Conservation (phyloP, 768 basidiomycete species). For the Calocybe cyanea region DNA sequence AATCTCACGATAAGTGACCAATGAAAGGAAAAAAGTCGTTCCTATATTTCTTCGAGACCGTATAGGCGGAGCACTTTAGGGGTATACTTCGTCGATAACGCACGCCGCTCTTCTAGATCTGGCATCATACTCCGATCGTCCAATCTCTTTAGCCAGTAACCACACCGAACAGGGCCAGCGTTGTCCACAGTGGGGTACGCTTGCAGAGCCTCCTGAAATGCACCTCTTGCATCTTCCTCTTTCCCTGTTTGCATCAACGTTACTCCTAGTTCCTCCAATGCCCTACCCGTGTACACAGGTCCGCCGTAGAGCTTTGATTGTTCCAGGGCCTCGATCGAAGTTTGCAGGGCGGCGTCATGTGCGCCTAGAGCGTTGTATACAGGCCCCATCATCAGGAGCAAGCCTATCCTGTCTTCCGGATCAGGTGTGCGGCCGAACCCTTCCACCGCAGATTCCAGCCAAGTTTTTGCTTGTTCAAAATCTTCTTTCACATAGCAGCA, state of each 20-base stretch:
- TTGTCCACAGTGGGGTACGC: neutral
- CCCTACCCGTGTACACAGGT: neutral
- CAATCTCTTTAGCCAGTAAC: neutral
- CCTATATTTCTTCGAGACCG: no score
- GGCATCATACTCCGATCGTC: neutral
- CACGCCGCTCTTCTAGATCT: no score
- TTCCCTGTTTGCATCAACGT: slow-evolving; percentile 1
- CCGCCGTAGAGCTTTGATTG: neutral
- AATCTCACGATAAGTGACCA: no score
- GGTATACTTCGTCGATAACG: no score
- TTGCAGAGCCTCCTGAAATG: slow-evolving; percentile 1
- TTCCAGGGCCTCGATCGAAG: neutral
- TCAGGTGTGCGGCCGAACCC: neutral
- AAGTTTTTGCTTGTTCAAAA: slow-evolving; percentile 1
- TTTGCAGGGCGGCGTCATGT: neutral
- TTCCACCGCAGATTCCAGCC: neutral
- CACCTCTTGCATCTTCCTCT: neutral
- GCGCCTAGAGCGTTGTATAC: neutral
- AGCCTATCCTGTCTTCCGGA: neutral
- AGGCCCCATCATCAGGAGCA: neutral
- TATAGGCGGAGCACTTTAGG: no score
- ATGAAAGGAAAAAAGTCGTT: no score
- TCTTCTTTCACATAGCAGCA: neutral
- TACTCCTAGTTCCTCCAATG: slow-evolving; percentile 1
- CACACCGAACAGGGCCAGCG: neutral